Percentiles rank a stretch among this genome's conserved stretches.
These are phyloP conservation scores for Pouteria campechiana DNA, from an alignment of 179 eudicot species.

Conservation along the genomic window DNA sequence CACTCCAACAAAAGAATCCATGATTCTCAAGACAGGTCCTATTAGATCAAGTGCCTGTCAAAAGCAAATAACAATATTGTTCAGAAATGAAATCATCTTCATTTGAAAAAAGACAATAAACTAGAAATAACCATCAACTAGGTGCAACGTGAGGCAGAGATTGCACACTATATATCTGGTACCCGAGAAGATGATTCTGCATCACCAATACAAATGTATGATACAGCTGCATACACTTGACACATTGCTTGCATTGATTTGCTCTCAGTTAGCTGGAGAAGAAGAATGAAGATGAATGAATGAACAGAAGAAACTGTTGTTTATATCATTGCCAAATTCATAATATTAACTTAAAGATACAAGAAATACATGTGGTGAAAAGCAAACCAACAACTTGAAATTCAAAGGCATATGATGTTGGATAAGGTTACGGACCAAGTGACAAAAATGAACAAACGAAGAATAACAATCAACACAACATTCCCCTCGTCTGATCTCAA, in stretches of 20 bases:
- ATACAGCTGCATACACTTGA: slow-evolving; percentile 86
- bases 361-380: too few relatives aligned
- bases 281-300: too few relatives aligned
- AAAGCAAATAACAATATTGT: slow-evolving; percentile 3
- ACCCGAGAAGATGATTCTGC: slow-evolving; percentile 84
- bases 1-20: slow-evolving; percentile 88
- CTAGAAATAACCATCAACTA: background rate
- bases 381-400: too few relatives aligned
- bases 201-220: slow-evolving; percentile 82
- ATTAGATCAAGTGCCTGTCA: slow-evolving; percentile 88
- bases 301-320: too few relatives aligned
- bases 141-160: background rate
- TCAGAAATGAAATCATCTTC: background rate
- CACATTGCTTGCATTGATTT: slow-evolving; percentile 86
- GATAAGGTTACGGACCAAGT: too few relatives aligned
- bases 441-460: too few relatives aligned
- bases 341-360: too few relatives aligned
- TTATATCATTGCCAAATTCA: too few relatives aligned
- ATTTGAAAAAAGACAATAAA: background rate
- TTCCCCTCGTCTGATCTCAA: too few relatives aligned
- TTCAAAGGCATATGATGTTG: too few relatives aligned
- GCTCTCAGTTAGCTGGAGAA: slow-evolving; percentile 68
- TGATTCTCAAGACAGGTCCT: slow-evolving; percentile 58
- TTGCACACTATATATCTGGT: too few relatives aligned
- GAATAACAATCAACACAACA: too few relatives aligned